Conservation (phyloP, 305 asterid species). For the Solanum chacoense region DNA sequence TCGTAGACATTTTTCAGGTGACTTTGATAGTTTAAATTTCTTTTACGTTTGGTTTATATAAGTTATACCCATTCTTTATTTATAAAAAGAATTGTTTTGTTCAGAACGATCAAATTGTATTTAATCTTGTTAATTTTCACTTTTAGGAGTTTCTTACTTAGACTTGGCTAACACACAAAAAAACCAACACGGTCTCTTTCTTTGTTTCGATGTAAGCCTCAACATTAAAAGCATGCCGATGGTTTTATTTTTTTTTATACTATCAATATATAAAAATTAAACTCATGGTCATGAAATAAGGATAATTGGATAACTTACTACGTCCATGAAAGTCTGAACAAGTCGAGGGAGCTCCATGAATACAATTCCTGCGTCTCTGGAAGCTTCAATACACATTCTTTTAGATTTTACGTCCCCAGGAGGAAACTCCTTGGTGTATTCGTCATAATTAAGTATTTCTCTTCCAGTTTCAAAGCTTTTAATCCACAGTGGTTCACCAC, state of each 20-base stretch:
- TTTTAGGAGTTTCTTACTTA: not conserved
- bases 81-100: not conserved
- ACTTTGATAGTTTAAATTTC: no score
- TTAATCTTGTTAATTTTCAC: not conserved
- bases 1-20: not conserved
- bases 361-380: conserved; percentile 54
- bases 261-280: not conserved
- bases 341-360: conserved; percentile 54
- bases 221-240: not conserved
- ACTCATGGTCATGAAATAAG: not conserved
- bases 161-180: not conserved
- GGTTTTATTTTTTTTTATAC: not conserved
- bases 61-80: not conserved
- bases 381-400: conserved; percentile 45
- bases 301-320: conserved; percentile 20
- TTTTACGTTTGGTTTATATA: not conserved
- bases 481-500: conserved; percentile 65
- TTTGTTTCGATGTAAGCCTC: not conserved
- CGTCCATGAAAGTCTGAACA: conserved; percentile 69
- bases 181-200: not conserved
- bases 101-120: not conserved
- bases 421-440: conserved; percentile 43
- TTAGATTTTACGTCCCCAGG: conserved; percentile 8
- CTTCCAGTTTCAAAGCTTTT: conserved; percentile 69
- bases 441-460: conserved; percentile 84